phyloP scores from a whole-genome alignment of 73 alveolate genomes.

The Paraurostyla sp. region DNA sequence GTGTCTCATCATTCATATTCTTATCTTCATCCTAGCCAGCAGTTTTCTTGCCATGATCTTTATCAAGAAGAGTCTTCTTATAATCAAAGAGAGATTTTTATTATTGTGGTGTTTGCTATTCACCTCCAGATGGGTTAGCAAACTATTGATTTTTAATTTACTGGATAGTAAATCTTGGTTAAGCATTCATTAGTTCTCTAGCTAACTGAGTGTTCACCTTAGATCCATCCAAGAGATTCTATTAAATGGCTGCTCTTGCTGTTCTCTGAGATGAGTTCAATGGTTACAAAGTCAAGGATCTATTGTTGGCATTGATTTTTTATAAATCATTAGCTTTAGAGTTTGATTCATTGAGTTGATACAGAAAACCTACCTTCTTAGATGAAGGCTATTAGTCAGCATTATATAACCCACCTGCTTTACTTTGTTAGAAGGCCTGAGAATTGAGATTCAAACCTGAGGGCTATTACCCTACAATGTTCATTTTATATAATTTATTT shows the following conservation, averaged over 20 bases:
- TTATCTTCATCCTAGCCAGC: background rate
- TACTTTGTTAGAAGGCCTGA: background rate
- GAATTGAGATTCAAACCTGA: background rate
- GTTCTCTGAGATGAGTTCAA: background rate
- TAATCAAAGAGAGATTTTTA: background rate
- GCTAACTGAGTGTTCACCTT: conserved; percentile 42
- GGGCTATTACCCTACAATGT: conserved; percentile 34
- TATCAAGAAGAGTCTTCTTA: conserved; percentile 27
- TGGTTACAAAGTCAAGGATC: background rate
- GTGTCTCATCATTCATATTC: conserved; percentile 39
- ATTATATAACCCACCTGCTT: background rate
- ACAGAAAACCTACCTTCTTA: background rate
- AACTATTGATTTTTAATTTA: background rate
- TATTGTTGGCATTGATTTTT: background rate
- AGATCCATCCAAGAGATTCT: conserved; percentile 26
- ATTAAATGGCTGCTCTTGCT: conserved; percentile 1
- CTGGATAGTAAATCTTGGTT: conserved; percentile 19
- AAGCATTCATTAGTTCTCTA: conserved; percentile 26
- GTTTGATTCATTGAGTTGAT: background rate
- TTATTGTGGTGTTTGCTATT: background rate
- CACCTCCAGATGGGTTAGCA: background rate
- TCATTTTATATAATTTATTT: too few species aligned
- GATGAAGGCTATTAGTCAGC: too few species aligned
- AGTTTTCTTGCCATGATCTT: background rate
- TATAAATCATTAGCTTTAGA: too few species aligned